phyloP scores from a whole-genome alignment of 176 grass and related monocot genomes.

The Metroxylon sagu region DNA sequence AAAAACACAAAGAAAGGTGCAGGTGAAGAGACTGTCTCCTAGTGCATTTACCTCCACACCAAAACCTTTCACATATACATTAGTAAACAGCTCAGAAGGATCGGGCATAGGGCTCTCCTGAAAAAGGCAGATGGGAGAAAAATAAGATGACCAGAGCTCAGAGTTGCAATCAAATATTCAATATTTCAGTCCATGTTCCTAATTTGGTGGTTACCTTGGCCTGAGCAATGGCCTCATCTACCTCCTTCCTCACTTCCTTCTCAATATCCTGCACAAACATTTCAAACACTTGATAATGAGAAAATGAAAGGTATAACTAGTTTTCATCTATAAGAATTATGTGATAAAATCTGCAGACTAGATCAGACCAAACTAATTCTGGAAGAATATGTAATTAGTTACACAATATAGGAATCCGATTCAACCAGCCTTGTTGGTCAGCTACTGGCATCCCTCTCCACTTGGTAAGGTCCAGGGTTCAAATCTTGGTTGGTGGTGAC shows the following conservation, averaged over 20 bases:
- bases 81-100: slow-evolving; percentile 66
- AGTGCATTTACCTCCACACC: slow-evolving; percentile 56
- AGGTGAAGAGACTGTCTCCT: no score
- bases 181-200: neutral
- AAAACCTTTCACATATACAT: slow-evolving; percentile 72
- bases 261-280: slow-evolving; percentile 49
- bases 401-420: no score
- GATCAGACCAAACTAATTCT: no score
- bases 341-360: no score
- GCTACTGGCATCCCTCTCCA: no score
- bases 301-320: neutral
- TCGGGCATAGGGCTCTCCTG: slow-evolving; percentile 85
- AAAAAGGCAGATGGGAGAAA: slow-evolving; percentile 4
- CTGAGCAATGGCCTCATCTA: slow-evolving; percentile 72
- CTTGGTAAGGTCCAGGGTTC: no score
- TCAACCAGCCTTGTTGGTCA: no score
- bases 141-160: slow-evolving; percentile 6
- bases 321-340: no score
- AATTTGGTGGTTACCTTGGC: slow-evolving; percentile 45
- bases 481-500: no score
- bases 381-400: no score
- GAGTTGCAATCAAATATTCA: no score
- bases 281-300: neutral
- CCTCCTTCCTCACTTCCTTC: slow-evolving; percentile 68
- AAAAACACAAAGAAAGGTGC: no score